phyloP scores from a whole-genome alignment of 1,284 basidiomycete species.

The Naganishia albida region DNA sequence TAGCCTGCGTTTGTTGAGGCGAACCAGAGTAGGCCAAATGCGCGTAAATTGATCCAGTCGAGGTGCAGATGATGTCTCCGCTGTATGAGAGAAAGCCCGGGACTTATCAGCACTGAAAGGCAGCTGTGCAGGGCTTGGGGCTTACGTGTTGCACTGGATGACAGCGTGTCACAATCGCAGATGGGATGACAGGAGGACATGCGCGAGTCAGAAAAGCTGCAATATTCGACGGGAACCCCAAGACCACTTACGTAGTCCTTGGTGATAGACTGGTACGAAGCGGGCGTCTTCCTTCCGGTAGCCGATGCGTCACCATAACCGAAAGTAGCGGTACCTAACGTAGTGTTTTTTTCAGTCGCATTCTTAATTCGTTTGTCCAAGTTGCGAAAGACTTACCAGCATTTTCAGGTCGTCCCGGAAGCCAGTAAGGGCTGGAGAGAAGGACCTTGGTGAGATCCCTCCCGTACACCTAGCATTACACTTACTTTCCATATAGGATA shows the following conservation, averaged over 20 bases:
- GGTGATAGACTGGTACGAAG: constrained; percentile 20
- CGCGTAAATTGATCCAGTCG: constrained; percentile 20
- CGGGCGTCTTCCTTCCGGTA: constrained; percentile 20
- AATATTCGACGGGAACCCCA: neutral
- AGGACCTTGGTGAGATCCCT: no score
- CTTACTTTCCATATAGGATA: constrained; percentile 28
- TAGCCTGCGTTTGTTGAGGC: constrained; percentile 22
- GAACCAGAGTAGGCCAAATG: constrained; percentile 29
- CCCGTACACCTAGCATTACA: neutral
- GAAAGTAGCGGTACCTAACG: constrained; percentile 10
- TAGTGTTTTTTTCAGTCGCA: no score
- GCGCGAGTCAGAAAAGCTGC: neutral
- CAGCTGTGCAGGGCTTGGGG: neutral
- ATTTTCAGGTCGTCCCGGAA: constrained; percentile 24
- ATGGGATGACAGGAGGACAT: neutral
- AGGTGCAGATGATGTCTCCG: constrained; percentile 29
- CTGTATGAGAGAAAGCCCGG: neutral
- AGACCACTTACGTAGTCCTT: constrained; percentile 13
- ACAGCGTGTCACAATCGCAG: neutral
- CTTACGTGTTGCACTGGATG: constrained; percentile 23
- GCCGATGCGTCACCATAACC: constrained; percentile 21
- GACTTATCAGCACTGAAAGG: neutral
- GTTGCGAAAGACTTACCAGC: constrained; percentile 4
- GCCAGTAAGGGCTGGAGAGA: constrained; percentile 29
- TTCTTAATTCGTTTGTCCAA: no score